Conservation (phyloP, 2,329 filamentous ascomycete species). For the Zalaria obscura region DNA sequence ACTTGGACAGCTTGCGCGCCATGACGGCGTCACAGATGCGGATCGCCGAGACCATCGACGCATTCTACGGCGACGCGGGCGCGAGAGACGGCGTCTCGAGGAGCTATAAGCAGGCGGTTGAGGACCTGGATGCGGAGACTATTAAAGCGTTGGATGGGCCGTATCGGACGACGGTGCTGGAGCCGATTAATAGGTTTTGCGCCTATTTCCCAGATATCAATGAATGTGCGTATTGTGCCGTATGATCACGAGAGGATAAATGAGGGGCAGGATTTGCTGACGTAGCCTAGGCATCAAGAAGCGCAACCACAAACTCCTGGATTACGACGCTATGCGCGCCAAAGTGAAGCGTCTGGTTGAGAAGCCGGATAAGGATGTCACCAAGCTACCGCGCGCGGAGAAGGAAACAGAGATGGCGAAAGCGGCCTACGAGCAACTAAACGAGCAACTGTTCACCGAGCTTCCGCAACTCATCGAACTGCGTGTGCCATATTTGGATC, state of each 20-base stretch:
- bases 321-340: constrained; percentile 90
- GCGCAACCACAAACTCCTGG: constrained; percentile 92
- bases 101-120: constrained; percentile 96
- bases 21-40: constrained; percentile 99
- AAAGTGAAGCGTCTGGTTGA: constrained; percentile 96
- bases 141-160: constrained; percentile 97
- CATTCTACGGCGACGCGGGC: constrained; percentile 94
- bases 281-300: constrained; percentile 68
- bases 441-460: constrained; percentile 88
- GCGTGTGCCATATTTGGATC: constrained; percentile 91
- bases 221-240: constrained; percentile 51
- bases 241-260: not conserved
- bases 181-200: constrained; percentile 91
- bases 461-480: constrained; percentile 92
- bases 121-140: constrained; percentile 93
- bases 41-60: constrained; percentile 97
- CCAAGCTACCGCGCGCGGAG: constrained; percentile 88
- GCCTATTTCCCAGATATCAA: constrained; percentile 98
- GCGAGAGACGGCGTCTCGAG: constrained; percentile 88
- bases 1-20: constrained; percentile 87
- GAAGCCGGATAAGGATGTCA: constrained; percentile 97
- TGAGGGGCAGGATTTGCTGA: not conserved
- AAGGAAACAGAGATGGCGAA: constrained; percentile 94
- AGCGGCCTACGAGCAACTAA: constrained; percentile 86
- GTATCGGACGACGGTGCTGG: constrained; percentile 85